A percentile compares a stretch with the other conserved stretches of the same genome.
phyloP scores from a whole-genome alignment of 108 stramenopile species.

The Pseudonitzschia multiseries region DNA sequence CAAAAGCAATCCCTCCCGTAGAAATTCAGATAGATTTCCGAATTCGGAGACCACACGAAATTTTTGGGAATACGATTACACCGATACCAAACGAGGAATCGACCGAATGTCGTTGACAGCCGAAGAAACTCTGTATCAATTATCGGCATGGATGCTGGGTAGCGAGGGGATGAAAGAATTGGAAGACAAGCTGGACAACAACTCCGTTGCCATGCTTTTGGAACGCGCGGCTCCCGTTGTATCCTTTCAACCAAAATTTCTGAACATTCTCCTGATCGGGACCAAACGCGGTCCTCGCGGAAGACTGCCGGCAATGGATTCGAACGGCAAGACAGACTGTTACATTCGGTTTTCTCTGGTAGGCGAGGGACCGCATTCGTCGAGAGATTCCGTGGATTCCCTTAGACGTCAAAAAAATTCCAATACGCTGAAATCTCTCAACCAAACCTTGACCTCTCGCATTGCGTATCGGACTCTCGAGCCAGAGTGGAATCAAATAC shows the following conservation, averaged over 20 bases:
- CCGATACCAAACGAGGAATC: not conserved
- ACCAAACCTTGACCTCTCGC: conserved; percentile 4
- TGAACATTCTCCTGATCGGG: conserved; percentile 11
- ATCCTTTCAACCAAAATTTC: conserved; percentile 23
- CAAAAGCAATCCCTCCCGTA: not conserved
- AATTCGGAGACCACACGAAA: not conserved
- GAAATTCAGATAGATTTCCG: not conserved
- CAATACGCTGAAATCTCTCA: not conserved
- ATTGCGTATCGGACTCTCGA: conserved; percentile 11
- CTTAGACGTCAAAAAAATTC: not conserved
- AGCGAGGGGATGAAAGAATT: conserved; percentile 15
- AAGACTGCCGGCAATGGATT: conserved; percentile 13
- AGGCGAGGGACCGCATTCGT: not conserved
- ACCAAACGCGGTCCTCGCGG: conserved; percentile 12
- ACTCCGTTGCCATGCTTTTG: conserved; percentile 7
- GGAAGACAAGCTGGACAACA: not conserved
- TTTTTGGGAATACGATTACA: conserved; percentile 23
- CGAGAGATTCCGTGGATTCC: not conserved
- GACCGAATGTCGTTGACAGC: not conserved
- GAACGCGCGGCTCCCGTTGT: conserved; percentile 22
- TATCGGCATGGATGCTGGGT: conserved; percentile 19
- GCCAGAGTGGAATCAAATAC: conserved; percentile 18
- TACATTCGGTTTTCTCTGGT: conserved; percentile 19
- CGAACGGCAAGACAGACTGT: conserved; percentile 17
- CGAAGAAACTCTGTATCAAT: not conserved